Base-by-base conservation (phyloP, 1,284 basidiomycete genomes). In the Ustilago loliicola region DNA sequence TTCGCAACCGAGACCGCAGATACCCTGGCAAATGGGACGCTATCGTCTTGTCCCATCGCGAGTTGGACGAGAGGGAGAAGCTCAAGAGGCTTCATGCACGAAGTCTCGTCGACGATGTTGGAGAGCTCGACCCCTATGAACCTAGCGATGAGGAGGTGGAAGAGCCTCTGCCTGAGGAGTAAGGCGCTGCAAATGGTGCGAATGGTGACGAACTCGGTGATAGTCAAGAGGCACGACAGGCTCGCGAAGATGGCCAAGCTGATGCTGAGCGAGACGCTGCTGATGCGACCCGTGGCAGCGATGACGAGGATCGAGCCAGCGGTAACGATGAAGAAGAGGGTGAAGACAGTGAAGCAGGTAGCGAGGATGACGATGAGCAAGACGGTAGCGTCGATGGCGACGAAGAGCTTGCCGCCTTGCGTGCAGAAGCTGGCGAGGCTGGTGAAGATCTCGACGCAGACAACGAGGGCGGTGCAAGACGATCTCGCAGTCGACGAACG, bases 21-120 rank as follows among this genome's bases (percentile, higher is more conserved):
- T 81, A 81, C 42, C 72, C 75, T 2, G 83, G 75, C 66, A 83
- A 83, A 51, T 84, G 81, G 83, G 80, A 84, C 50, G 75, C 70
- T 21, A 66, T 84, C 34, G 54, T 74, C 21, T 59, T 84, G 8
- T 76, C 80, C 19, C 61, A 84, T 38, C 75, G 81, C 38, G 56
- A 79, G 45, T 40, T 80, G 25, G 61, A 65, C 1, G 80, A 82
- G 47, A 61, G 67, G 30, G 83, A 83, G 29, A 50, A 67, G 30
- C 61, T 78, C 2, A 56, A 59, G 17, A 71, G 80, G 27, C 53
- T 82, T 30, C 69, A 78, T 47, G 38, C 56, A 29, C 72, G 81
- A 10, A 69, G 66, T 45, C 59, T 64, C 13, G 80, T 84, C 11
- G 83, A 84, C 48, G 72, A 78, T 6, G 56, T 84, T 3, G 77